Evolutionary conservation across 257 asterid species (phyloP).

Genomic region (Capsicum chinense): DNA sequence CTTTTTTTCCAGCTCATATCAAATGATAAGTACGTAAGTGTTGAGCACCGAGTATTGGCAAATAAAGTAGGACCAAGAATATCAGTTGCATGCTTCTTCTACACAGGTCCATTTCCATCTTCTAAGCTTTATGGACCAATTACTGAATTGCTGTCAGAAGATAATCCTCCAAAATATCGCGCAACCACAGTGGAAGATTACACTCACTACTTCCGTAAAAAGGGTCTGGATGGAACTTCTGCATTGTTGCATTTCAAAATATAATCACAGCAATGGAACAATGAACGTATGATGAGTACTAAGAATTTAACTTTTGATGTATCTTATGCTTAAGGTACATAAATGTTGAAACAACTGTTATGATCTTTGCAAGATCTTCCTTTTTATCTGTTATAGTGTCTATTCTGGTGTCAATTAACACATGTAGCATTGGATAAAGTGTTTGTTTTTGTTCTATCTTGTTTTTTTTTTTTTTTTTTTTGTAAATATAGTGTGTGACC

Average conservation of each 20-base stretch:
- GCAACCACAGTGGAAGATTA: background rate
- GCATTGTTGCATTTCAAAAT: constrained; percentile 54
- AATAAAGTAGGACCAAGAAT: background rate
- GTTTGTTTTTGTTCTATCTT: background rate
- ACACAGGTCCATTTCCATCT: background rate
- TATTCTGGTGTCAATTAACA: too few species aligned
- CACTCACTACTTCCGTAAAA: background rate
- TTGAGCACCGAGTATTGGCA: background rate
- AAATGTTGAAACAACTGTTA: background rate
- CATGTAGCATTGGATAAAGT: background rate
- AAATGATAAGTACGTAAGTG: background rate
- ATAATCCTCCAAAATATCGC: background rate
- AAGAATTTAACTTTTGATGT: background rate
- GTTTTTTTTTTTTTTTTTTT: too few species aligned
- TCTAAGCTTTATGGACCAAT: background rate
- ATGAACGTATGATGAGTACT: background rate
- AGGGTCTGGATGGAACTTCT: constrained; percentile 42
- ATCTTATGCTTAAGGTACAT: background rate
- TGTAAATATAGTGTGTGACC: too few species aligned
- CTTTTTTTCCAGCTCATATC: background rate
- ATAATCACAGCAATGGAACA: constrained; percentile 1
- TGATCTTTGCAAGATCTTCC: background rate
- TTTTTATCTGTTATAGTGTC: too few species aligned
- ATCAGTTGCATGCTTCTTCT: background rate
- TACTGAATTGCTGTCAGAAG: background rate